Conservation (phyloP, 441 rosid species). For the Pelargonium cotyledonis region DNA sequence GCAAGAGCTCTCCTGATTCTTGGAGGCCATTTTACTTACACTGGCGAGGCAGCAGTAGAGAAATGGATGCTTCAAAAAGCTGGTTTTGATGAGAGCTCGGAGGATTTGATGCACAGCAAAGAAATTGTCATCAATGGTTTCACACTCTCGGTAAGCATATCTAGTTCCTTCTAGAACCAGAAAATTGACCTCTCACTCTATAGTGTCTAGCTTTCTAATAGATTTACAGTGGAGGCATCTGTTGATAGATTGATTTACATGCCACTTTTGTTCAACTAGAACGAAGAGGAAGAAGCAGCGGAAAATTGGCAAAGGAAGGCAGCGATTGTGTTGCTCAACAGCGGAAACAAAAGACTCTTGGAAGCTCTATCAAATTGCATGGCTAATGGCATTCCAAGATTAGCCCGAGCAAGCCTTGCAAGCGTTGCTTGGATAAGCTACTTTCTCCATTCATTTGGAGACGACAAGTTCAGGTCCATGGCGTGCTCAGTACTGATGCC, state of each 20-base stretch:
- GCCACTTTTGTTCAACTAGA: constrained; percentile 20
- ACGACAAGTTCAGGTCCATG: constrained; percentile 16
- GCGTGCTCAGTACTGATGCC: constrained; percentile 22
- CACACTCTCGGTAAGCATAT: constrained; percentile 28
- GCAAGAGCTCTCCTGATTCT: constrained; percentile 48
- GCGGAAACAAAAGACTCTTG: constrained; percentile 32
- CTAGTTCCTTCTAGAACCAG: neutral
- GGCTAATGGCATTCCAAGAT: constrained; percentile 39
- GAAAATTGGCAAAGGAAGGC: constrained; percentile 43
- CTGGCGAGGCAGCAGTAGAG: constrained; percentile 29
- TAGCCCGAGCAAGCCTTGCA: constrained; percentile 42
- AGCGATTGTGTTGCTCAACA: constrained; percentile 35
- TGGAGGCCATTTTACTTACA: constrained; percentile 36
- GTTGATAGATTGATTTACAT: neutral
- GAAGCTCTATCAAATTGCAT: constrained; percentile 42
- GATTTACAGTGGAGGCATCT: no score
- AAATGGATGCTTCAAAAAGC: constrained; percentile 40
- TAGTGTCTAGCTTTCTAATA: no score
- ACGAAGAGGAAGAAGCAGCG: constrained; percentile 38
- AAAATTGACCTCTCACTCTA: no score
- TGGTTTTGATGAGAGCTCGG: constrained; percentile 23
- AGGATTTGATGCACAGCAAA: constrained; percentile 17
- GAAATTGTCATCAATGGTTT: constrained; percentile 3
- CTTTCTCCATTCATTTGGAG: constrained; percentile 25
- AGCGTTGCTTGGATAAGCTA: constrained; percentile 47